Base-by-base conservation (phyloP, 306 rosid genomes). In the Coriaria nepalensis region DNA sequence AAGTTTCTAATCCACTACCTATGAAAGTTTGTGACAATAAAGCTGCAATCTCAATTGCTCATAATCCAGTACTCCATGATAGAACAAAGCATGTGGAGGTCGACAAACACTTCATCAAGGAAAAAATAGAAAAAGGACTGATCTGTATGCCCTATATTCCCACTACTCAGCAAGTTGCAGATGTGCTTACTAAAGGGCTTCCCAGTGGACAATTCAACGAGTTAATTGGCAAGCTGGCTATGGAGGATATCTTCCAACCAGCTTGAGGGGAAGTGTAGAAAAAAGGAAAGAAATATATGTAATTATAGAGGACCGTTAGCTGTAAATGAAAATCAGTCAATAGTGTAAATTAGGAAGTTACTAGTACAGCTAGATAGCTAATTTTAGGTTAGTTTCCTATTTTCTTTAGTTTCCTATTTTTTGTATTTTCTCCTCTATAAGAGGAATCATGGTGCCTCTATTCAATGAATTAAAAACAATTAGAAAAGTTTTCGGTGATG, bases 11-110 rank as follows among this genome's bases (percentile, higher is more conserved):
- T 11, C 8, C 40, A 10, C 11, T 7, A 33, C 53, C 41, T 35
- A 49, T 49, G 54, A 34, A 49, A 37, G 37, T 49, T 15, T 35
- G 20, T 7, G 54, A 35, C 10, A 35, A 49, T 14, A 11, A 35
- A 33, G 41, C 54, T 6, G 7, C 20, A 7, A 49, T 49, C 10
- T 33, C 14, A 10, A 49, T 49, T 49, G 9, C 54, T 6, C n/a
- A 49, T 13, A 49, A 49, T 34, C 41, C 10, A 42, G 11, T 49
- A 10, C 8, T 20, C 10, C 10, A 49, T 11, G 15, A 35, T 6
- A 7, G 54, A 33, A 49, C 9, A 0, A 33, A 33, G 6, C 54
- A 49, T 49, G 37, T 49, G 7, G 20, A 35, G n/a, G 40, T 49
- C 2, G 41, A n/a, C 10, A 10, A 13, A 6, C 54, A 35, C 35